Base-by-base conservation (phyloP, 73 alveolate species). In the Paramecium sexaurelia region DNA sequence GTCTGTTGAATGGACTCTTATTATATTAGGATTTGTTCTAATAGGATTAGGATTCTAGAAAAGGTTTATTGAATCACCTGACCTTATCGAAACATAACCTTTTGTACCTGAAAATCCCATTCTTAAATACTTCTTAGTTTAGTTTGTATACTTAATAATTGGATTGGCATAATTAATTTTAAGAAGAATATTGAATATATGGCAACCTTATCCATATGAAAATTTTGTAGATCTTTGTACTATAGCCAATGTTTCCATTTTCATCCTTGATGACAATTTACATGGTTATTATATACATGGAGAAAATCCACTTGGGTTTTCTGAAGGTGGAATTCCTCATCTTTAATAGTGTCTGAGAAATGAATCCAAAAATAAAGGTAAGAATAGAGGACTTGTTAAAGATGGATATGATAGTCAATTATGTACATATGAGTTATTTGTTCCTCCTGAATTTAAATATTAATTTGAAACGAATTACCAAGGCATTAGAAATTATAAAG, bases 231-330 rank as follows among this genome's bases (percentile, higher is more conserved):
- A 98, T 96, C 92, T 98, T 55, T 98, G 99, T 87, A 92, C 99
- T 13, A 96, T 98, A 37, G 94, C 98, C 40, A 98, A 98, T 92
- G 87, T 98, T 3, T 96, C 99, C 33, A 93, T 98, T 15, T 94
- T 98, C 57, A 97, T 98, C 24, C 96, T 98, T 87, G 99, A 97
- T 75, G 98, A 97, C 22, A 85, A 94, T 36, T 93, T 97, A 68
- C 98, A 97, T 93, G 99, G 99, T 0, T 98, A 97, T 94, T 98
- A 98, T 90, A 94, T 98, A 40, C 99, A 98, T 95, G 99, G 99
- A 5, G 96, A 96, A 84, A 75, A 98, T 27, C 99, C 99, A 3
- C 85, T 89, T 15, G 98, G 98, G 39, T 90, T 94, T 26, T 96
- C 99, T 6, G 99, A 98, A 75, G 97, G 95, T 51, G 88, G 97